phyloP scores from a whole-genome alignment of 345 rosid species.

The Populus deltoides region DNA sequence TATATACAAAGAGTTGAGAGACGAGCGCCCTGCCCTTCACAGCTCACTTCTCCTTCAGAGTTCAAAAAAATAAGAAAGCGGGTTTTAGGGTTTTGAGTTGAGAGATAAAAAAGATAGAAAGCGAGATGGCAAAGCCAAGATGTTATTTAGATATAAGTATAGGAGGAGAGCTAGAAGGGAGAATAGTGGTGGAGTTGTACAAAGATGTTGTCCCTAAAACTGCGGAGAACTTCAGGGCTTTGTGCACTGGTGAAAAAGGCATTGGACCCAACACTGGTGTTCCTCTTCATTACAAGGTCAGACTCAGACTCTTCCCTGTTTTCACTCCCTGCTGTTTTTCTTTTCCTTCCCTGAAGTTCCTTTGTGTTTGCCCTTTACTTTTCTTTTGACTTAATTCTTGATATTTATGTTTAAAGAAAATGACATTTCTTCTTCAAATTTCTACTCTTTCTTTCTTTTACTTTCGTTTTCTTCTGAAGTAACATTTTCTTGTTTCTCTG shows the following conservation, averaged over 20 bases:
- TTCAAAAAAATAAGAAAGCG: background rate
- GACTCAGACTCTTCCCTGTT: background rate
- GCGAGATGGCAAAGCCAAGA: constrained; percentile 8
- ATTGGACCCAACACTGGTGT: constrained; percentile 21
- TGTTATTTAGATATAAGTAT: constrained; percentile 12
- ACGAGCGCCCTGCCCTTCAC: background rate
- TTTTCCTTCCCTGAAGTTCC: background rate
- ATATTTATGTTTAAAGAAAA: background rate
- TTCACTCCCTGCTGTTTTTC: background rate
- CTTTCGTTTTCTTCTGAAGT: background rate
- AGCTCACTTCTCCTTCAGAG: background rate
- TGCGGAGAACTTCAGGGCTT: constrained; percentile 26
- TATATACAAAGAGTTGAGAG: background rate
- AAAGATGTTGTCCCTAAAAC: constrained; percentile 22
- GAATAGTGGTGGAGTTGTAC: constrained; percentile 19
- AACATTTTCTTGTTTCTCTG: background rate
- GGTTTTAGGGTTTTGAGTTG: constrained; percentile 1
- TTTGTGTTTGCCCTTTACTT: background rate
- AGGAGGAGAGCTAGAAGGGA: constrained; percentile 15
- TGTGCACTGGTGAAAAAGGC: constrained; percentile 28
- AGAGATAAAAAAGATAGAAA: background rate
- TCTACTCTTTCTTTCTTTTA: background rate
- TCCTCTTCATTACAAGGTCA: constrained; percentile 26
- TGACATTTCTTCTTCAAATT: background rate
- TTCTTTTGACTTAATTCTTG: background rate